A percentile compares a stretch with the other conserved stretches of the same genome.
Evolutionary conservation across 805 yeast genomes (phyloP).

Genomic region (Vanderwaltozyma polyspora): DNA sequence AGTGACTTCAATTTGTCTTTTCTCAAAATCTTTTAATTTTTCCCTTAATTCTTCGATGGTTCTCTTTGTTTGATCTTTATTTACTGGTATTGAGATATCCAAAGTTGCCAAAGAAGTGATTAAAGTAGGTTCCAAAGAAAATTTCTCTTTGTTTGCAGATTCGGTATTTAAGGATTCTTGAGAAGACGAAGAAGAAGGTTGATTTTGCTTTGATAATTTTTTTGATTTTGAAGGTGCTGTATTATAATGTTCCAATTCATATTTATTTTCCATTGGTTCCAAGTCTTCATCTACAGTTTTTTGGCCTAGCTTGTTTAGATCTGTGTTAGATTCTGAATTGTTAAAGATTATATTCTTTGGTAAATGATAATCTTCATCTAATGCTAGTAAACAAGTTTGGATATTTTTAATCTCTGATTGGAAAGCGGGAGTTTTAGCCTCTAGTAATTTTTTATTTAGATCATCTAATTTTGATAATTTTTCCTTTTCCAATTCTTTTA

Average conservation of each 20-base stretch:
- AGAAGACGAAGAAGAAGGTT: not conserved
- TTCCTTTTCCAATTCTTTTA: constrained; percentile 33
- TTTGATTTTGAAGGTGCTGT: constrained; percentile 36
- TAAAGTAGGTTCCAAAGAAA: constrained; percentile 66
- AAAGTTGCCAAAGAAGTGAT: constrained; percentile 64
- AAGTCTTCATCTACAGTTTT: constrained; percentile 50
- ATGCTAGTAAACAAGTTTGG: constrained; percentile 54
- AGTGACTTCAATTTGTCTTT: constrained; percentile 69
- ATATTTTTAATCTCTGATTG: constrained; percentile 62
- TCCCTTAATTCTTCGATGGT: constrained; percentile 56
- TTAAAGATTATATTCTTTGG: constrained; percentile 29
- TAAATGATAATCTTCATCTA: constrained; percentile 66
- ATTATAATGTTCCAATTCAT: constrained; percentile 1
- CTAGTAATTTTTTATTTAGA: constrained; percentile 56
- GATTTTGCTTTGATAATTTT: constrained; percentile 38
- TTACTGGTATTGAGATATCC: constrained; percentile 63
- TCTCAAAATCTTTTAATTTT: constrained; percentile 55
- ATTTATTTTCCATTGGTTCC: constrained; percentile 36
- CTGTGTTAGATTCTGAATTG: no score
- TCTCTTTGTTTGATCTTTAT: constrained; percentile 54
- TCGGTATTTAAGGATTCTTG: not conserved
- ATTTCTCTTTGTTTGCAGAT: constrained; percentile 26
- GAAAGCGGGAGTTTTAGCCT: constrained; percentile 72
- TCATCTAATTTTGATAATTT: constrained; percentile 42
- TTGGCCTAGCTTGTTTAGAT: no score